A percentile compares a stretch with the other conserved stretches of the same genome.
Conservation (phyloP, 805 yeast genomes). For the Sugiyamaella lignohabitans region DNA sequence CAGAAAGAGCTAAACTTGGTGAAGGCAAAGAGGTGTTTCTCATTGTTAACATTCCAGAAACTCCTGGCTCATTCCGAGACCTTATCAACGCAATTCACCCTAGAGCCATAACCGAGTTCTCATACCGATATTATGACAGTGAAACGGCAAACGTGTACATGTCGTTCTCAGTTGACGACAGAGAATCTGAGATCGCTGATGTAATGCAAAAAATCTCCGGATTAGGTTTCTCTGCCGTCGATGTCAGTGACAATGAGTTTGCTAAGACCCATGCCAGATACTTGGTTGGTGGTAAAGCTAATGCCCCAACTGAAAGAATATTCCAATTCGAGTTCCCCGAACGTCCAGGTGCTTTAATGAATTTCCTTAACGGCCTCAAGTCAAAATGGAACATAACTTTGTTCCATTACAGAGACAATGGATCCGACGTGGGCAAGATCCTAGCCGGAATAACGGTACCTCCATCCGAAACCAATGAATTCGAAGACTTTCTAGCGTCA, state of each 20-base stretch:
- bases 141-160: slow-evolving; percentile 71
- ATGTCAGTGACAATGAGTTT: slow-evolving; percentile 85
- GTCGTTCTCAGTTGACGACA: slow-evolving; percentile 73
- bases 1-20: slow-evolving; percentile 97
- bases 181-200: slow-evolving; percentile 61
- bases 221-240: slow-evolving; percentile 67
- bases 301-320: slow-evolving; percentile 66
- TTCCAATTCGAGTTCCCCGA: slow-evolving; percentile 93
- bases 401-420: slow-evolving; percentile 96
- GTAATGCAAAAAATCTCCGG: slow-evolving; percentile 54
- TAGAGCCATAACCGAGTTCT: slow-evolving; percentile 87
- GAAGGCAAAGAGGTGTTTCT: slow-evolving; percentile 95
- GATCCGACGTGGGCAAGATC: slow-evolving; percentile 89
- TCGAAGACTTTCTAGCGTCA: slow-evolving; percentile 59
- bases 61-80: slow-evolving; percentile 80
- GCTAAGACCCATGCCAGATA: slow-evolving; percentile 97
- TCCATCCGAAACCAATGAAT: slow-evolving; percentile 52
- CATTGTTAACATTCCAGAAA: slow-evolving; percentile 84
- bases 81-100: slow-evolving; percentile 77
- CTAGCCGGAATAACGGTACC: slow-evolving; percentile 88
- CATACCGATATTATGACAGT: slow-evolving; percentile 61
- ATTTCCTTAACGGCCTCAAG: slow-evolving; percentile 65
- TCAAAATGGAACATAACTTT: slow-evolving; percentile 85
- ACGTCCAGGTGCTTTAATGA: slow-evolving; percentile 87
- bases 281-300: slow-evolving; percentile 85